Evolutionary conservation across 2,329 filamentous ascomycete species (phyloP).

Genomic region (Fusarium sp.): DNA sequence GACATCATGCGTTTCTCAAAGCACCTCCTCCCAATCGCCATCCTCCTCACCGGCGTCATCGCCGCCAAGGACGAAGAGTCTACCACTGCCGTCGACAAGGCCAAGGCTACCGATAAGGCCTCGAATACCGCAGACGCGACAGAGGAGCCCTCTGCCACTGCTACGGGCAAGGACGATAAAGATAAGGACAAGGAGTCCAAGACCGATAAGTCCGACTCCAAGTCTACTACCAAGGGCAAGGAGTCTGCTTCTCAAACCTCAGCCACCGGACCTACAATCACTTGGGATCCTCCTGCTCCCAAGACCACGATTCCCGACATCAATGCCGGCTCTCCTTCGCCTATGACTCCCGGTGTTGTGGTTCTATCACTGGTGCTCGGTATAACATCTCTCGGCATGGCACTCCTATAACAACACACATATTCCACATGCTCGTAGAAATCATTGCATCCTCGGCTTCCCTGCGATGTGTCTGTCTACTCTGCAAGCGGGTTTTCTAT

Average conservation of each 20-base stretch:
- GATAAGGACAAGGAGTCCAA: conserved; percentile 13
- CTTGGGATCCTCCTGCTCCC: conserved; percentile 40
- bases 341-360: conserved; percentile 41
- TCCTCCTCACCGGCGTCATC: conserved; percentile 44
- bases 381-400: conserved; percentile 45
- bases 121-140: conserved; percentile 36
- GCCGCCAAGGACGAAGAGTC: conserved; percentile 34
- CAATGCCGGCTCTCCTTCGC: conserved; percentile 36
- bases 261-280: conserved; percentile 28
- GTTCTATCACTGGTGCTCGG: conserved; percentile 45
- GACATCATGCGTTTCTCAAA: conserved; percentile 47
- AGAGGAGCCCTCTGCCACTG: conserved; percentile 28
- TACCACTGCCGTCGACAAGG: conserved; percentile 27
- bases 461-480: not conserved
- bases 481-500: conserved; percentile 16
- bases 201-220: conserved; percentile 22
- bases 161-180: conserved; percentile 24
- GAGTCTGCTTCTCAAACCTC: conserved; percentile 25
- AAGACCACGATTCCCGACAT: conserved; percentile 44
- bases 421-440: not conserved
- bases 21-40: conserved; percentile 44
- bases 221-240: conserved; percentile 21
- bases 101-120: conserved; percentile 36
- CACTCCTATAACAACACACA: conserved; percentile 14
- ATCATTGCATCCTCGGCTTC: not conserved